A percentile compares a stretch with the other conserved stretches of the same genome.
Evolutionary conservation across 2,329 filamentous ascomycete species (phyloP).

Genomic region (Pestalotiopsis sp.): DNA sequence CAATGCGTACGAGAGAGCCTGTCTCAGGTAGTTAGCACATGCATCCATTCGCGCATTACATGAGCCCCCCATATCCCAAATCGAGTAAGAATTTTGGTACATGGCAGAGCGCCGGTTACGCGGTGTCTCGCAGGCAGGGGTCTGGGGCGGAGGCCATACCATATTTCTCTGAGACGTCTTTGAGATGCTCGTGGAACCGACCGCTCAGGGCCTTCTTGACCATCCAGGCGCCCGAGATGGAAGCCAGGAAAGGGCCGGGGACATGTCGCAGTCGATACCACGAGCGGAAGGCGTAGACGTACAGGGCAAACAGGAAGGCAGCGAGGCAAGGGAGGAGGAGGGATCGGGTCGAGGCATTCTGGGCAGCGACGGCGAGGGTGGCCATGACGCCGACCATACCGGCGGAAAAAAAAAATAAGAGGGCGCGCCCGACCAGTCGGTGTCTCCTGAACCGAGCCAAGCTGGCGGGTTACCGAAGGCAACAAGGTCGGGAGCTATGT

Average conservation of each 20-base stretch:
- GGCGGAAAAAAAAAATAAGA: background rate
- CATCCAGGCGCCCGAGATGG: constrained; percentile 27
- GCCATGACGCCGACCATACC: constrained; percentile 12
- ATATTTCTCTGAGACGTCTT: constrained; percentile 19
- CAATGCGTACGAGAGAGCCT: constrained; percentile 25
- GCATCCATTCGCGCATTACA: background rate
- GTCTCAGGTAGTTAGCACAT: background rate
- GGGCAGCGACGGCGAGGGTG: constrained; percentile 11
- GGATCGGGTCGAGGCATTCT: constrained; percentile 8
- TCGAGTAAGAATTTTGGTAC: background rate
- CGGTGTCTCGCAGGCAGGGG: background rate
- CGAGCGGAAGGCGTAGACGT: constrained; percentile 17
- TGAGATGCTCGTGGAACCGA: constrained; percentile 24
- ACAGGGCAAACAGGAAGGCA: constrained; percentile 11
- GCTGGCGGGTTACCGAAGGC: background rate
- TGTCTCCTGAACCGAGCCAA: background rate
- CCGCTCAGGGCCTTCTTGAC: constrained; percentile 23
- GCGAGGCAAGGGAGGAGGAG: constrained; percentile 13
- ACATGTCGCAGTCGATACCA: constrained; percentile 30
- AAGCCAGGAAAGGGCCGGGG: constrained; percentile 28
- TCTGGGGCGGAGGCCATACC: constrained; percentile 13
- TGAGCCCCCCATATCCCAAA: background rate
- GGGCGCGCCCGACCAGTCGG: background rate
- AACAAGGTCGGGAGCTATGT: background rate
- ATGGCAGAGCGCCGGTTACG: background rate